These are phyloP conservation scores for Wickerhamomyces chaumierensis DNA, from an alignment of 805 yeast genomes.

Conservation along the genomic window DNA sequence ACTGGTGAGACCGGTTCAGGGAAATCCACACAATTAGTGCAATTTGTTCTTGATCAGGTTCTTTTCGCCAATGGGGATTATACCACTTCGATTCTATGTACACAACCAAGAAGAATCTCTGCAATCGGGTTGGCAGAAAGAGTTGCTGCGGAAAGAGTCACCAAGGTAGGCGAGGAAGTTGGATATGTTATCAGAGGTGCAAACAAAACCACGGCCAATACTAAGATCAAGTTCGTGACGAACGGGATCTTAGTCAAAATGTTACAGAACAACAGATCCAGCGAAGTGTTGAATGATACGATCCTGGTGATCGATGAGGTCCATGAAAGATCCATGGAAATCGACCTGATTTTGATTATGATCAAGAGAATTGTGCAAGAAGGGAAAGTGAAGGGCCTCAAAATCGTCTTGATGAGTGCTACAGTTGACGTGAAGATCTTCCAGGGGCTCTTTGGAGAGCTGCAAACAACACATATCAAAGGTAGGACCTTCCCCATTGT, in stretches of 20 bases:
- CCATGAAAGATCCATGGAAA: slow-evolving; percentile 90
- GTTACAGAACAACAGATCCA: slow-evolving; percentile 44
- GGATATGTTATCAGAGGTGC: slow-evolving; percentile 92
- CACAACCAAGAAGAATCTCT: slow-evolving; percentile 94
- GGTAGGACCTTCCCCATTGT: slow-evolving; percentile 91
- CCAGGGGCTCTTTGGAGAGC: slow-evolving; percentile 45
- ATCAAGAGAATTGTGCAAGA: slow-evolving; percentile 45
- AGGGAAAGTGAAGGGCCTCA: slow-evolving; percentile 33
- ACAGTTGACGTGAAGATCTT: slow-evolving; percentile 71
- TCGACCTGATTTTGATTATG: slow-evolving; percentile 73
- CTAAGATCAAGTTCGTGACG: slow-evolving; percentile 80
- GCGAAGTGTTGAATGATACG: slow-evolving; percentile 37
- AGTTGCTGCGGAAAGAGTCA: slow-evolving; percentile 68
- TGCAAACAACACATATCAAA: slow-evolving; percentile 70
- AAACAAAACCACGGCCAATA: slow-evolving; percentile 44
- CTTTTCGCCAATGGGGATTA: slow-evolving; percentile 34
- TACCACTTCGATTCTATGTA: slow-evolving; percentile 59
- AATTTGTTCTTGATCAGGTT: slow-evolving; percentile 63
- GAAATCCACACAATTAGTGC: slow-evolving; percentile 90
- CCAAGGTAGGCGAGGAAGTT: slow-evolving; percentile 56
- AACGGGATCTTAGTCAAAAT: slow-evolving; percentile 86
- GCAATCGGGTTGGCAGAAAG: slow-evolving; percentile 92
- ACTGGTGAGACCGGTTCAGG: slow-evolving; percentile 99
- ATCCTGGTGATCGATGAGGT: slow-evolving; percentile 86
- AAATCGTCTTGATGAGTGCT: slow-evolving; percentile 84